A percentile compares a stretch with the other conserved stretches of the same genome.
Evolutionary conservation across 129 eudicot species (phyloP).

Genomic region (Artemisia argyi): DNA sequence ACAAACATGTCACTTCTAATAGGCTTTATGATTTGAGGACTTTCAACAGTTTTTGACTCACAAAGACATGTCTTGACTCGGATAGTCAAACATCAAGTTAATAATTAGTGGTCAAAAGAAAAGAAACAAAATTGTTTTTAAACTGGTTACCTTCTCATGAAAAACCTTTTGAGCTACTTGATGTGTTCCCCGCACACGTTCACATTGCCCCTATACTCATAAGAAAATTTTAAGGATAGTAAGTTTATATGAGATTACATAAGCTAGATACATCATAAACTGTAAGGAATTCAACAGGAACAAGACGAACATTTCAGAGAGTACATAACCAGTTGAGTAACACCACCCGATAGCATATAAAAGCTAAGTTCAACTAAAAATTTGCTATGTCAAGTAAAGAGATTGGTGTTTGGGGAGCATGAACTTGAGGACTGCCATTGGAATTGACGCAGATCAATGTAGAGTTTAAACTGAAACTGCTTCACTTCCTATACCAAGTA

Average conservation of each 20-base stretch:
- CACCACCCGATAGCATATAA: not conserved
- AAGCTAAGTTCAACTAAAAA: not conserved
- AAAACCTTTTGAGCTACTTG: slow-evolving; percentile 71
- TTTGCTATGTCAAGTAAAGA: not conserved
- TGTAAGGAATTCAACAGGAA: no score
- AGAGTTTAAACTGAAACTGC: not conserved
- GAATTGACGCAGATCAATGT: not conserved
- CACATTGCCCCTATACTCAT: slow-evolving; percentile 34
- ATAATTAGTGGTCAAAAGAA: not conserved
- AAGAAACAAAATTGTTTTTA: not conserved
- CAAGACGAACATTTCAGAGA: not conserved
- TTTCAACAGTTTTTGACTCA: not conserved
- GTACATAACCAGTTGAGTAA: not conserved
- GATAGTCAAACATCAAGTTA: not conserved
- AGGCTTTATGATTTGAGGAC: not conserved
- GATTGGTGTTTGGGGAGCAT: not conserved
- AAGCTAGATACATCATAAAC: no score
- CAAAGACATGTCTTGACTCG: not conserved
- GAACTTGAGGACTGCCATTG: not conserved
- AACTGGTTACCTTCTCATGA: slow-evolving; percentile 64
- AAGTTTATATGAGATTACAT: not conserved
- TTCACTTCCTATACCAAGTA: no score
- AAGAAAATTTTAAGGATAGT: not conserved
- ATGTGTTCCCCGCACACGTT: slow-evolving; percentile 65
- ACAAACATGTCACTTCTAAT: slow-evolving; percentile 2